These are phyloP conservation scores for Sporisorium sorghi DNA, from an alignment of 1,284 basidiomycete genomes.

Conservation along the genomic window DNA sequence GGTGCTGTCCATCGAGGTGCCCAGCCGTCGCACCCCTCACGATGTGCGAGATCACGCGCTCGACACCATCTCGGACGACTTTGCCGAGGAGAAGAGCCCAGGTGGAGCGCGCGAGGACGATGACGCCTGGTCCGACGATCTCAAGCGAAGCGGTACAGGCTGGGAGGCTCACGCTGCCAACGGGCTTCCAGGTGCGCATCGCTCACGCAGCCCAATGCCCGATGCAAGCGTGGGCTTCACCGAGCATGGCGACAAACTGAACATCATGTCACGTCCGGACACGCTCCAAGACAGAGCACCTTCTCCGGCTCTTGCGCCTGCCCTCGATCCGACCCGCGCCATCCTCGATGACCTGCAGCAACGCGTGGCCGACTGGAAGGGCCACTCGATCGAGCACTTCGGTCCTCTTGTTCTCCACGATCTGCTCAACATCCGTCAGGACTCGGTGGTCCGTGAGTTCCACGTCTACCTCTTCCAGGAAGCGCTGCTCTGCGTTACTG, in stretches of 20 bases:
- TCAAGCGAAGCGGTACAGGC: conserved; percentile 46
- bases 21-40: conserved; percentile 77
- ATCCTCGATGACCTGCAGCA: conserved; percentile 87
- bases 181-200: neutral
- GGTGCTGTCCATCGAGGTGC: conserved; percentile 88
- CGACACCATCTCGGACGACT: conserved; percentile 50
- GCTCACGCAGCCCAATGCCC: conserved; percentile 28
- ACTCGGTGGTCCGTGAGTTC: conserved; percentile 86
- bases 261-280: conserved; percentile 27
- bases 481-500: conserved; percentile 93
- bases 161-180: conserved; percentile 14
- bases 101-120: conserved; percentile 28
- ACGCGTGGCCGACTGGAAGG: conserved; percentile 93
- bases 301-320: conserved; percentile 54
- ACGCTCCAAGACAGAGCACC: conserved; percentile 39
- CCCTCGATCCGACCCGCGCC: conserved; percentile 74
- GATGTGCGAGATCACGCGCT: conserved; percentile 48
- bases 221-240: conserved; percentile 28
- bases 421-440: conserved; percentile 85
- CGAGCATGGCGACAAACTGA: conserved; percentile 40
- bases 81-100: conserved; percentile 22
- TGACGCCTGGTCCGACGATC: conserved; percentile 57
- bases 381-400: conserved; percentile 82
- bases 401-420: conserved; percentile 92
- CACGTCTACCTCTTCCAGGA: conserved; percentile 96